Evolutionary conservation across 2,329 filamentous ascomycete genomes (phyloP), one percentile per base, ranked within the genome.

Genomic region (Coniochaeta hoffmannii): DNA sequence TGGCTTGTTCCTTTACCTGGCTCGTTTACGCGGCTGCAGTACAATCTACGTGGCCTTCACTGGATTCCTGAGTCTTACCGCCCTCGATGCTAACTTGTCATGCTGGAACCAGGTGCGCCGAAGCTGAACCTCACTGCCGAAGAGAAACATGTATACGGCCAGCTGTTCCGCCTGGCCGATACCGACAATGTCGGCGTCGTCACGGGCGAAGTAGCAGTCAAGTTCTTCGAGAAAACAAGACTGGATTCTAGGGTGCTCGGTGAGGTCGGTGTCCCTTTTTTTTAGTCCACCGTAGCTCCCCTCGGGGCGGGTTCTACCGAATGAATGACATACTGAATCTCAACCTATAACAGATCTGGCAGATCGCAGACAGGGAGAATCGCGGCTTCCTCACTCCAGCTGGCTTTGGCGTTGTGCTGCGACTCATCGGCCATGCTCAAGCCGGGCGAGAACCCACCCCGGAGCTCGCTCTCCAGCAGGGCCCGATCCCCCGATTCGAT

Each of bases 281-380:
- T 32, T 32, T 12, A 32, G 4, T 36, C 4, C 15, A n/a, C 34
- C n/a, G n/a, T n/a, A n/a, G n/a, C n/a, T n/a, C n/a, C n/a, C n/a
- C n/a, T n/a, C n/a, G n/a, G n/a, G n/a, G n/a, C n/a, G n/a, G n/a
- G 32, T 15, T 10, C 15, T 28, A 19, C 41, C 22, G 19, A 22
- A 28, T 11, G 61, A 57, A n/a, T 9, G 15, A 28, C 17, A 26
- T 26, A 32, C 19, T 35, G 8, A 28, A n/a, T 24, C 3, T 30
- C 11, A n/a, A 4, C 17, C 22, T 51, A 4, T 6, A 11, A 53
- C 71, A 96, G 89, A 97, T 99, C 80, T 99, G 94, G 94, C 93
- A 97, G 75, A 94, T 99, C 70, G 93, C 94, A 63, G 94, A 99
- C 75, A 91, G 84, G 62, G 93, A 97, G 76, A 99, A 99, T 76